Evolutionary conservation across 345 rosid species (phyloP).

Genomic region (Eucalyptus dawsonii): DNA sequence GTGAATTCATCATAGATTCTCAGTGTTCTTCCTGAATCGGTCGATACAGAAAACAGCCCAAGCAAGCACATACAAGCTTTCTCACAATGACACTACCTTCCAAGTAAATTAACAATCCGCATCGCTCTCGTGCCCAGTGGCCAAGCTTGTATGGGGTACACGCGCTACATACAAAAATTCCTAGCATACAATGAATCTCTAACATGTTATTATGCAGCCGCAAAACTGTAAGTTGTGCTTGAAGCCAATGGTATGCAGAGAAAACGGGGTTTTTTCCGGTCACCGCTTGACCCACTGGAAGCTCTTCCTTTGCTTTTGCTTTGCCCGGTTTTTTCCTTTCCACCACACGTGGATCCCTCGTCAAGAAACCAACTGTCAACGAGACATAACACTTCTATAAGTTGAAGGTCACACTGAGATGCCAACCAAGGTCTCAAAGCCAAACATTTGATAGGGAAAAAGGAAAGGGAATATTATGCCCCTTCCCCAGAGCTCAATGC

Average conservation of each 20-base stretch:
- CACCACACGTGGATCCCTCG: constrained; percentile 89
- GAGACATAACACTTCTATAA: neutral
- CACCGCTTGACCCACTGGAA: constrained; percentile 98
- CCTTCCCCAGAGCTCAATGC: neutral
- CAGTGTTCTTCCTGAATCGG: neutral
- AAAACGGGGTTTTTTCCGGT: neutral
- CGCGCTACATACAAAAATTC: neutral
- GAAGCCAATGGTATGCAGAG: neutral
- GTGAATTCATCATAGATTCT: neutral
- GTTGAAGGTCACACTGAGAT: neutral
- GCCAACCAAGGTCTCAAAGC: neutral
- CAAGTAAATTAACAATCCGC: neutral
- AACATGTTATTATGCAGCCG: neutral
- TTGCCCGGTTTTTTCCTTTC: constrained; percentile 98
- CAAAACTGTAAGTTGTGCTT: neutral
- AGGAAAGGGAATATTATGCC: neutral
- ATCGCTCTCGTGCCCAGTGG: neutral
- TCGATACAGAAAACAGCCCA: neutral
- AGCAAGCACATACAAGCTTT: neutral
- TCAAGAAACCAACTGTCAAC: constrained; percentile 70
- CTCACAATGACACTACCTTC: neutral
- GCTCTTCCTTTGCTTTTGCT: constrained; percentile 98
- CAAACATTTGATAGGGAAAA: neutral
- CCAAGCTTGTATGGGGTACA: neutral
- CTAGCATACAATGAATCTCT: neutral